Evolutionary conservation across 306 rosid genomes (phyloP), one percentile per base, ranked within the genome.

Genomic region (Castanopsis chinensis): DNA sequence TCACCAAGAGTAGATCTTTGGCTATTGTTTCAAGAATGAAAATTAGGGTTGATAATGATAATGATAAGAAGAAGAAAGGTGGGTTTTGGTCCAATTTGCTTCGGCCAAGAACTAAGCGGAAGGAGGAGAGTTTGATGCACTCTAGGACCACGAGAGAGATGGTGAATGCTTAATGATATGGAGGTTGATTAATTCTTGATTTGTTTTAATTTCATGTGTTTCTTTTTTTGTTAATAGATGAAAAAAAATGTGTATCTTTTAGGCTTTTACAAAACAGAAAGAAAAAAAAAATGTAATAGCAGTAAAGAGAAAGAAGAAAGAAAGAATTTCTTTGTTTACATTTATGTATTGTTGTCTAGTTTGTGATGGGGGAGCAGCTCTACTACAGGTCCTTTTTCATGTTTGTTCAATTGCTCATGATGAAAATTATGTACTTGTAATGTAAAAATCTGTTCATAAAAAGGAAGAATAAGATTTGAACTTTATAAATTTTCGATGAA

Each of bases 11-110:
- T 25, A 79, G 79, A 69, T 90, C 97, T 37, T 12, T 86, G 78
- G 89, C 86, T 67, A 74, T 82, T 65, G 25, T 52, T 77, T 64
- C 89, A 5, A 88, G 91, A 75, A 71, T 30, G 54, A 78, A 58
- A 74, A 72, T 30, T 23, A 18, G 17, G 1, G 56, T 63, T 65
- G 78, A 2, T 41, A 69, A 33, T 18, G 55, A 19, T 41, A 59
- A 0, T 37, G 19, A 28, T 32, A 67, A 74, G 71, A 78, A 69
- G 32, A 83, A 86, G 79, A 86, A 83, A 75, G 70, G 23, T 71
- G 90, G 96, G 78, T 89, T 93, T 86, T 93, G 91, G 93, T 80
- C 80, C 4, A 93, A 85, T 82, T 76, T 89, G 89, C 81, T 93
- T 72, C 85, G 80, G 86, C 88, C 90, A 5, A 83, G 69, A 45